Conservation (phyloP, 1,139 yeast species). For the Kurtzmaniella quercitrusa region DNA sequence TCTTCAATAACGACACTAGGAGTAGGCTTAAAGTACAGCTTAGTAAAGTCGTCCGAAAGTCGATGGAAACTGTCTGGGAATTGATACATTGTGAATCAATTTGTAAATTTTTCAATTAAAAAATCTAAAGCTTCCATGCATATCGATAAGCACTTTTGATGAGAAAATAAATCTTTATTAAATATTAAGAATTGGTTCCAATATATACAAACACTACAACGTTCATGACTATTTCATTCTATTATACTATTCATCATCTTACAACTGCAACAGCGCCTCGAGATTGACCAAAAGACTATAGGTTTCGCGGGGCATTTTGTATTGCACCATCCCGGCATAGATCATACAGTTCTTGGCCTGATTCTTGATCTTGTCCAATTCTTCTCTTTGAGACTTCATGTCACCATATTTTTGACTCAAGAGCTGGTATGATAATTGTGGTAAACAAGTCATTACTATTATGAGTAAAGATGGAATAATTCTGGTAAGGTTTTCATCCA, state of each 20-base stretch:
- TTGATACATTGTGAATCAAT: constrained; percentile 14
- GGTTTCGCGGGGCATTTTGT: constrained; percentile 90
- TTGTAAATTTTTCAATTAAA: not conserved
- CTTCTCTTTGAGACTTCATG: constrained; percentile 50
- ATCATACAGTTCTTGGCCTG: constrained; percentile 87
- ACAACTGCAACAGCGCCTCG: constrained; percentile 46
- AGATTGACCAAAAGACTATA: constrained; percentile 70
- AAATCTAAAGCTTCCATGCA: not conserved
- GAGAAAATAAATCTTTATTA: too few relatives aligned
- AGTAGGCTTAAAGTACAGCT: constrained; percentile 30
- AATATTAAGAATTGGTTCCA: too few relatives aligned
- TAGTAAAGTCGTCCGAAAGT: constrained; percentile 17
- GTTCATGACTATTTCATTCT: not conserved
- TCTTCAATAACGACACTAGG: constrained; percentile 28
- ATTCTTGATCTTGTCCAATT: constrained; percentile 49
- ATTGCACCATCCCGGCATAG: constrained; percentile 94
- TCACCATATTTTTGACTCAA: constrained; percentile 46
- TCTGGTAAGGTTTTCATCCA: constrained; percentile 71
- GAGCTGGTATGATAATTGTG: constrained; percentile 52
- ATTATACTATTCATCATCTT: not conserved
- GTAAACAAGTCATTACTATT: constrained; percentile 77
- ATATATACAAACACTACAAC: too few relatives aligned
- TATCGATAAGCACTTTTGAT: not conserved
- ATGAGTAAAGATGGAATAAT: constrained; percentile 78
- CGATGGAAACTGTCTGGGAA: constrained; percentile 29